Conservation (phyloP, 495 filamentous ascomycete species). For the Talaromyces wortmannii region DNA sequence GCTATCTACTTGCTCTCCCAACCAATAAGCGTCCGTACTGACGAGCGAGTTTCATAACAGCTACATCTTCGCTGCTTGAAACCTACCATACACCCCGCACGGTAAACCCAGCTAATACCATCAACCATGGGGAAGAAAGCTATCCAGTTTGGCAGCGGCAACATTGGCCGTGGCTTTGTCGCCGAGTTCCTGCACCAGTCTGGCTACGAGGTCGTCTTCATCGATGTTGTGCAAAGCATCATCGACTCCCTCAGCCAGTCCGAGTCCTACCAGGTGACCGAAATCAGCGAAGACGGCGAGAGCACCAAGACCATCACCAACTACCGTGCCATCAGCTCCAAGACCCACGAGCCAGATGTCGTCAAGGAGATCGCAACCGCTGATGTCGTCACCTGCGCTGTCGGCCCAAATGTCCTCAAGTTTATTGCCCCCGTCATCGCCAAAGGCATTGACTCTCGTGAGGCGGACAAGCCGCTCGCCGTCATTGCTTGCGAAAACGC, state of each 20-base stretch:
- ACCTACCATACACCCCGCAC: background rate
- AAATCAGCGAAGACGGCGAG: slow-evolving; percentile 83
- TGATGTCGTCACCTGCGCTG: slow-evolving; percentile 89
- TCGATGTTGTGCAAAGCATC: slow-evolving; percentile 79
- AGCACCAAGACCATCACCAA: slow-evolving; percentile 77
- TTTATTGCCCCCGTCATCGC: slow-evolving; percentile 92
- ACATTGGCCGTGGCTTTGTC: slow-evolving; percentile 71
- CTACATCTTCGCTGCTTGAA: background rate
- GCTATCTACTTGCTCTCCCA: background rate
- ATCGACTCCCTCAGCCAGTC: slow-evolving; percentile 70
- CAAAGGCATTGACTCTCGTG: slow-evolving; percentile 76
- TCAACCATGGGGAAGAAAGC: slow-evolving; percentile 65
- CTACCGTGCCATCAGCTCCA: slow-evolving; percentile 93
- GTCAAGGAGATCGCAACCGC: slow-evolving; percentile 80
- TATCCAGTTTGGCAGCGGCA: slow-evolving; percentile 90
- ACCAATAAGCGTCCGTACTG: background rate
- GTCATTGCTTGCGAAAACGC: slow-evolving; percentile 98
- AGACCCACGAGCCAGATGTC: slow-evolving; percentile 70
- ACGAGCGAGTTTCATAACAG: background rate
- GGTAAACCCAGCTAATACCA: background rate
- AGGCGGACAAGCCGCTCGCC: slow-evolving; percentile 63
- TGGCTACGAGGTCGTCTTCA: slow-evolving; percentile 86
- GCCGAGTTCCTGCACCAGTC: slow-evolving; percentile 69
- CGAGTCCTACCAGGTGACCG: slow-evolving; percentile 80
- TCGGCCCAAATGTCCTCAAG: slow-evolving; percentile 91